A percentile compares a stretch with the other conserved stretches of the same genome.
Evolutionary conservation across 2,329 filamentous ascomycete genomes (phyloP).

Genomic region (Lasiodiplodia hormozganensis): DNA sequence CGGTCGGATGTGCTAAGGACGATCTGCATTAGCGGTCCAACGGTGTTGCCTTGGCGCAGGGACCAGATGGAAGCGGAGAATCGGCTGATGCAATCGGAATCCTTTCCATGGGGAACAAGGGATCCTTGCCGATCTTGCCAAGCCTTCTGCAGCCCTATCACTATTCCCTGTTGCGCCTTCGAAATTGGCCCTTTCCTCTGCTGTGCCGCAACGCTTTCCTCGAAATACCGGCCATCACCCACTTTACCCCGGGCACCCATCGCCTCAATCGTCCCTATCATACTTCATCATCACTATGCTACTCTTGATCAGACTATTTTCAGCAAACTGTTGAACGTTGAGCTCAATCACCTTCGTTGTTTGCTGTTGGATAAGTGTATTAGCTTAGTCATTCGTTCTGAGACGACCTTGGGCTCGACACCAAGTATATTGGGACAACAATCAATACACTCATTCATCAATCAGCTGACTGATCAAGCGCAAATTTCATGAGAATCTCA

Average conservation of each 20-base stretch:
- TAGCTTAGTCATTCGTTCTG: too few species aligned
- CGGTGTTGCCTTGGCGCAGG: neutral
- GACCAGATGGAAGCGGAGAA: neutral
- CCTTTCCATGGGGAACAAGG: neutral
- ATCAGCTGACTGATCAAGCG: too few species aligned
- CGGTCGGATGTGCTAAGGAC: neutral
- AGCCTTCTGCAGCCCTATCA: conserved; percentile 1
- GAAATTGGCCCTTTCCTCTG: neutral
- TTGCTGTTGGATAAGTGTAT: too few species aligned
- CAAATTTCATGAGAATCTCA: too few species aligned
- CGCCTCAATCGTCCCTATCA: neutral
- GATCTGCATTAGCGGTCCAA: neutral
- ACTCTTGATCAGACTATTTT: too few species aligned
- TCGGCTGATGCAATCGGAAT: neutral
- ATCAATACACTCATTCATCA: too few species aligned
- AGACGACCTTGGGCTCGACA: too few species aligned
- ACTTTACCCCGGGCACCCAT: neutral
- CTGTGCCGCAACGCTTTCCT: neutral
- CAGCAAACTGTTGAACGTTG: too few species aligned
- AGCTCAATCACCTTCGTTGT: too few species aligned
- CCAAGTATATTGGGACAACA: too few species aligned
- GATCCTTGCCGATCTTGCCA: neutral
- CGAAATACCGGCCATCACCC: neutral
- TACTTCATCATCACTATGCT: too few species aligned
- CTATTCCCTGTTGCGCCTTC: neutral